Evolutionary conservation across 164 flowering plant species (phyloP).

Genomic region (Aristolochia californica): DNA sequence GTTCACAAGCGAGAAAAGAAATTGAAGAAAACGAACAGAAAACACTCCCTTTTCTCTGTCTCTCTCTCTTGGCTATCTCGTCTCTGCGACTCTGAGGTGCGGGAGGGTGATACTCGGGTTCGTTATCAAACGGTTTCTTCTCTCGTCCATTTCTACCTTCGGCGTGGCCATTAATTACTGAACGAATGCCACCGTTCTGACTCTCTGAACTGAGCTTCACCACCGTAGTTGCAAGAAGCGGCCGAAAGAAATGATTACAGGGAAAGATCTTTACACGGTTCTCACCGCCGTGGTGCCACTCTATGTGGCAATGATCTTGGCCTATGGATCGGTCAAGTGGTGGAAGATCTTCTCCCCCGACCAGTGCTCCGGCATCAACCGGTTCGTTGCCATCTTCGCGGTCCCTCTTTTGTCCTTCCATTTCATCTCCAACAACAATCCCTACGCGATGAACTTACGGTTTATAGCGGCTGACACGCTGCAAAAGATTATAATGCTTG

Average conservation of each 20-base stretch:
- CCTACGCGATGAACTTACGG: slow-evolving; percentile 33
- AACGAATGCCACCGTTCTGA: neutral
- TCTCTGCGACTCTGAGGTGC: neutral
- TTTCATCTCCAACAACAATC: slow-evolving; percentile 41
- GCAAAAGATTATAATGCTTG: slow-evolving; percentile 35
- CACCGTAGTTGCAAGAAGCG: neutral
- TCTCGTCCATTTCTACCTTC: slow-evolving; percentile 1
- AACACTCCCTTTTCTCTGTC: too few species aligned
- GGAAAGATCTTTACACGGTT: slow-evolving; percentile 38
- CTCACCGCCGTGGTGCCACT: slow-evolving; percentile 39
- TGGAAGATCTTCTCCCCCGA: slow-evolving; percentile 39
- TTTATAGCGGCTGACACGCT: slow-evolving; percentile 51
- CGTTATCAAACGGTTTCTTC: slow-evolving; percentile 2
- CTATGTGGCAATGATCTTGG: slow-evolving; percentile 38
- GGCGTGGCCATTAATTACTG: neutral
- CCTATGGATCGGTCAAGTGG: slow-evolving; percentile 47
- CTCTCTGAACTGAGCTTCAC: neutral
- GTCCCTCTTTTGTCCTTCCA: slow-evolving; percentile 47
- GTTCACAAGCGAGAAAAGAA: too few species aligned
- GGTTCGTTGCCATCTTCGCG: slow-evolving; percentile 42
- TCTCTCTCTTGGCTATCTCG: too few species aligned
- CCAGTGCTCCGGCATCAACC: slow-evolving; percentile 49
- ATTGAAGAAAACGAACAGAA: too few species aligned
- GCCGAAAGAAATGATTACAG: slow-evolving; percentile 26
- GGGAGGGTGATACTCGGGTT: too few species aligned